phyloP scores from a whole-genome alignment of 306 rosid genomes.

The Pachyrhizus erosus region DNA sequence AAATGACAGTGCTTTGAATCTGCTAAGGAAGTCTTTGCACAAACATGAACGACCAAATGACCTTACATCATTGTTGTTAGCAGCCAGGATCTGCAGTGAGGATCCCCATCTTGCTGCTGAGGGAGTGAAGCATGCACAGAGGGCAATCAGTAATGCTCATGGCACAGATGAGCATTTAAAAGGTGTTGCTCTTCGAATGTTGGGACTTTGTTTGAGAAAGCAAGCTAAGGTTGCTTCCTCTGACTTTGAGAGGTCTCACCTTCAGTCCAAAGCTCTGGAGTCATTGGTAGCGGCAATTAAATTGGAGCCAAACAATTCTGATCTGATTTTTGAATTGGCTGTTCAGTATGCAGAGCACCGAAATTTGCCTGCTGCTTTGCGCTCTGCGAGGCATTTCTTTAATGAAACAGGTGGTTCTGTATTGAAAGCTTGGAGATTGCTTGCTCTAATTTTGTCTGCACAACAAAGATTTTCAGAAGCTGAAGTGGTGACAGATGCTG shows the following conservation, averaged over 20 bases:
- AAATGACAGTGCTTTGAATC: slow-evolving; percentile 67
- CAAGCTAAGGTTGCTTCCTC: slow-evolving; percentile 73
- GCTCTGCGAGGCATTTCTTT: slow-evolving; percentile 72
- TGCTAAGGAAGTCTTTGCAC: slow-evolving; percentile 84
- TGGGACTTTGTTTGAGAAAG: slow-evolving; percentile 87
- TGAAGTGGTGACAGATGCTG: slow-evolving; percentile 91
- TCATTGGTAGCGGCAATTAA: slow-evolving; percentile 50
- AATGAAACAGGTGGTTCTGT: slow-evolving; percentile 90
- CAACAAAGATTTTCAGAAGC: slow-evolving; percentile 83
- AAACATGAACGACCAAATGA: slow-evolving; percentile 86
- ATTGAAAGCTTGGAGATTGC: slow-evolving; percentile 87
- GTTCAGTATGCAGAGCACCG: slow-evolving; percentile 79
- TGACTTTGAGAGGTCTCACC: slow-evolving; percentile 52
- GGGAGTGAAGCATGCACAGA: slow-evolving; percentile 77
- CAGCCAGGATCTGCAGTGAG: slow-evolving; percentile 86
- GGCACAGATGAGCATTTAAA: slow-evolving; percentile 71
- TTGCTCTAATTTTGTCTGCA: slow-evolving; percentile 91
- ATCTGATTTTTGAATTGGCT: slow-evolving; percentile 82
- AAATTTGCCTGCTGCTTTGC: slow-evolving; percentile 78
- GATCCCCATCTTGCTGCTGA: slow-evolving; percentile 76
- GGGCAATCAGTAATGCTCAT: slow-evolving; percentile 60
- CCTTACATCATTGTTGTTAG: slow-evolving; percentile 70
- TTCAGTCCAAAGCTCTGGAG: slow-evolving; percentile 52
- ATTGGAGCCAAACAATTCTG: slow-evolving; percentile 57
- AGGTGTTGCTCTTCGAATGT: slow-evolving; percentile 76